Base-by-base conservation (phyloP, 306 rosid genomes). In the Lotus japonicus region DNA sequence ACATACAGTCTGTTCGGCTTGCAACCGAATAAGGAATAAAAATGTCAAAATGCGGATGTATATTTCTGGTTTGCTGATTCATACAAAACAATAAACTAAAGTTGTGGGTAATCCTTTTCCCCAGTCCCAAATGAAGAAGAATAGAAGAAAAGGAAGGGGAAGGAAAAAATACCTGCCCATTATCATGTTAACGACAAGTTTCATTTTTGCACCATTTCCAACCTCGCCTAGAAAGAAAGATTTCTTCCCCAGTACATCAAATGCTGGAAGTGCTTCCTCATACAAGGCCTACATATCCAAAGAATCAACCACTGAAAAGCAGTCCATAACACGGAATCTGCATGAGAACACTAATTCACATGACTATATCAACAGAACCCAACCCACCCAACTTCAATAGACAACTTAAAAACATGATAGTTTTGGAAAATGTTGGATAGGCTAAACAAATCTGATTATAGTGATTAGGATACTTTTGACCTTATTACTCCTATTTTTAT, bases 161-260 rank as follows among this genome's bases (percentile, higher is more conserved):
- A 57, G 21, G 46, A 49, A 71, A 58, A 18, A 33, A 46, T 43
- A 92, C 98, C 98, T 92, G 68, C 98, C 98, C 98, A 92, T 92
- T 81, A 90, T 84, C 98, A 92, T 92, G 81, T 92, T 92, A 69
- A 89, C 96, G 9, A 92, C 95, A 44, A 92, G 96, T 79, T 92
- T 92, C 98, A 92, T 92, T 82, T 84, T 86, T 54, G 98, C 98
- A 69, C 98, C 96, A 68, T 89, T 89, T 79, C 98, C 98, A 69
- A 89, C 91, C 80, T 89, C 82, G 44, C 98, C 98, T 39, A 92
- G 78, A 80, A 74, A 89, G 86, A 92, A 92, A 57, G 96, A 87
- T 59, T 82, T 90, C 82, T 90, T 90, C 58, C 96, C 96, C 44
- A 90, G 70, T 58, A 87, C 86, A 76, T 80, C 78, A 74, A 90